Evolutionary conservation across 805 yeast genomes (phyloP), one percentile per base, ranked within the genome.

Genomic region (Metschnikowia henanensis): DNA sequence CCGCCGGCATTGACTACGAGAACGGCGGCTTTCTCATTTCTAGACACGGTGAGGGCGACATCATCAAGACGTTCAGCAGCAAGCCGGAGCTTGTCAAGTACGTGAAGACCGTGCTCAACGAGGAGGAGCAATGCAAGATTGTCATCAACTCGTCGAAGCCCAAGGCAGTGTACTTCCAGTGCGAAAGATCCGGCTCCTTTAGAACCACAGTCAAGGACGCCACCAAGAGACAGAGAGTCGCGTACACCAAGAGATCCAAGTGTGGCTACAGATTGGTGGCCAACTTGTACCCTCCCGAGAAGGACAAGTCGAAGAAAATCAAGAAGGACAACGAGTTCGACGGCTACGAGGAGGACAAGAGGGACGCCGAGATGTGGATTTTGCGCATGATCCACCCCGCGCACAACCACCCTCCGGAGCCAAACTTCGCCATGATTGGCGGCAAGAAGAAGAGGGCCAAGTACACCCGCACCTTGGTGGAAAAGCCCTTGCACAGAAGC

Each of bases 141-240:
- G 77, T 72, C 33, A 71, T 72, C 56, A 70, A 69, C 56, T 68
- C 74, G 22, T 69, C 75, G 21, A 72, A 72, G 57, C 75, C 75
- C 18, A 70, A 72, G 56, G 77, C 77, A 5, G 73, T 72, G 18
- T 72, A 72, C 57, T 72, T 71, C 58, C 75, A 70, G 56, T 72
- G 75, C 53, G 77, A 72, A 53, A 53, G 75, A 36, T 65, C 72
- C 5, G 77, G 77, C 2, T 60, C 65, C 26, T 72, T 70, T 48
- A 60, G 77, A 57, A 72, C 77, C 31, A 72, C 77, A 3, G 77
- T 72, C 41, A 71, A 72, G 56, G 76, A 70, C 39, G 61, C 72
- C 19, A 52, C 68, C 37, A 70, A 71, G 59, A 59, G 77, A 57
- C 75, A 72, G 50, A 55, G 77, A 52, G 73, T 70, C 10, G 77